Conservation (phyloP, 495 filamentous ascomycete species). For the Lindgomyces ingoldianus region DNA sequence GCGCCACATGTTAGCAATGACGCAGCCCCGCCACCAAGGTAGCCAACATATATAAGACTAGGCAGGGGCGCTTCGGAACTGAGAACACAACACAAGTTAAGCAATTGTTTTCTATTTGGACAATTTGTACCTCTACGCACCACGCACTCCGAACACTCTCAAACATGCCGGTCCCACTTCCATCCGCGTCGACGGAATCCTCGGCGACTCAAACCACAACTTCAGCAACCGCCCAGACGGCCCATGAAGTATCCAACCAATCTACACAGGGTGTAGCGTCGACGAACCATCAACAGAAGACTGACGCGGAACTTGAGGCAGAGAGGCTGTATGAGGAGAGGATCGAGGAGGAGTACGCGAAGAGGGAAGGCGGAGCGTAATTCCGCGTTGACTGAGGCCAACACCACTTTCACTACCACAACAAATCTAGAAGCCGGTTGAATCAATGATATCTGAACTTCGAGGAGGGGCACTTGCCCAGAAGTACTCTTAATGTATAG, state of each 20-base stretch:
- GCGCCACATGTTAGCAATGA: too few relatives aligned
- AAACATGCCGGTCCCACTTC: constrained; percentile 26
- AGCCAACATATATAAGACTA: too few relatives aligned
- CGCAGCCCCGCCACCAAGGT: too few relatives aligned
- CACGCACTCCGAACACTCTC: background rate
- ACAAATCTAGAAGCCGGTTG: background rate
- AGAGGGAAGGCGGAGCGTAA: constrained; percentile 40
- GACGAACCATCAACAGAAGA: constrained; percentile 16
- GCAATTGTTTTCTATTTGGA: too few relatives aligned
- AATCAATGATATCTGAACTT: background rate
- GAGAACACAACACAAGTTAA: too few relatives aligned
- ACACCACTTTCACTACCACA: background rate
- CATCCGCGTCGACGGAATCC: constrained; percentile 4
- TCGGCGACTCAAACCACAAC: background rate
- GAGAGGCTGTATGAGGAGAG: constrained; percentile 41
- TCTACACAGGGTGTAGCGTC: constrained; percentile 18
- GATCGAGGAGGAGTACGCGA: constrained; percentile 43
- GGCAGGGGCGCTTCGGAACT: too few relatives aligned
- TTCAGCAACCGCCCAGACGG: constrained; percentile 16
- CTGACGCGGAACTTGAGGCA: constrained; percentile 34
- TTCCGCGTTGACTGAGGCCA: background rate
- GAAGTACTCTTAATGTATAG: too few relatives aligned
- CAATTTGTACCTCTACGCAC: background rate
- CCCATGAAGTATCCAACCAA: constrained; percentile 7
- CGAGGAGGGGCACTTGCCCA: background rate